Evolutionary conservation across 257 asterid genomes (phyloP), one percentile per base, ranked within the genome.

Genomic region (Euphrasia confusa): DNA sequence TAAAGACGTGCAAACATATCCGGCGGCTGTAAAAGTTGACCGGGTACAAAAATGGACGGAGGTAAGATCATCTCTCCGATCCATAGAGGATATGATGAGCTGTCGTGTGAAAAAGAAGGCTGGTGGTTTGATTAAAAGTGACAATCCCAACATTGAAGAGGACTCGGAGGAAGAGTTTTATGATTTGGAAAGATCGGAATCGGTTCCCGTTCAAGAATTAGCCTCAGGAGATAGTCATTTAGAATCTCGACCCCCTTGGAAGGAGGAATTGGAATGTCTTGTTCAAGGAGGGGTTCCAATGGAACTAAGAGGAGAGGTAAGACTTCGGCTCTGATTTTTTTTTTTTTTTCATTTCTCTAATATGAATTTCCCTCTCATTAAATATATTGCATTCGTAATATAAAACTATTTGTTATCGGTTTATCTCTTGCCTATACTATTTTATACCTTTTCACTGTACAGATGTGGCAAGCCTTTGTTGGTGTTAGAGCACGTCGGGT

Each of bases 401-500:
- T 33, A 33, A 7, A 33, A 33, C 39, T 32, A 35, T 35, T 35
- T 35, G 2, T 35, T 7, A 1, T 35, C 9, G 40, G 1, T 35
- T 35, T 35, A 7, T 35, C 40, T 35, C 40, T 7, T 35, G 40
- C 40, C 40, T 35, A 7, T 35, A 35, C 9, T 5, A 5, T 35
- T 35, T 6, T 6, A 6, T 35, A 35, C 40, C 40, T 35, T 35
- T 7, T 35, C 10, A 35, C 40, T 35, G 0, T 45, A 55, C 88
- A 93, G 99, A 79, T 93, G 80, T 93, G 99, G 99, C 99, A 93
- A 82, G 94, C 96, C 69, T 93, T 93, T 78, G 94, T 93, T 68
- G 97, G 95, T 58, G 96, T 85, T 70, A 82, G 78, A 74, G 81
- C 79, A 44, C 94, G 94, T 17, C 81, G 86, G 53, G 84, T 74